Evolutionary conservation across 1,139 yeast genomes (phyloP).

Genomic region (Candida tropicalis): DNA sequence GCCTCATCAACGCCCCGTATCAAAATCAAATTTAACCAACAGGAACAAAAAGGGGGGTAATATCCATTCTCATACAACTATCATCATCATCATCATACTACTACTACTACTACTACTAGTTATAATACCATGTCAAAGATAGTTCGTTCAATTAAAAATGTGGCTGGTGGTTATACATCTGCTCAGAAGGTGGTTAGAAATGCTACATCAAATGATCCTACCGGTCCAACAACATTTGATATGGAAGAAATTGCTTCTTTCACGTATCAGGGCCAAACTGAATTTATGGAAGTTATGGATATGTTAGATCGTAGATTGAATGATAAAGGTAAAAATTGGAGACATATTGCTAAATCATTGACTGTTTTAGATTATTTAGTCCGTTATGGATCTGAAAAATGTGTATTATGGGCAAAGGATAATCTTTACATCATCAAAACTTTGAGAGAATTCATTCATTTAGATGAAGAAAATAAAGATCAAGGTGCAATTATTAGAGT

Average conservation of each 20-base stretch:
- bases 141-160: constrained; percentile 87
- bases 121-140: constrained; percentile 73
- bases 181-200: constrained; percentile 89
- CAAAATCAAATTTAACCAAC: too few species aligned
- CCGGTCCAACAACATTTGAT: constrained; percentile 80
- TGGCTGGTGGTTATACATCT: constrained; percentile 87
- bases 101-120: too few species aligned
- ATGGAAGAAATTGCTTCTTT: constrained; percentile 83
- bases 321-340: constrained; percentile 98
- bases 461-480: constrained; percentile 79
- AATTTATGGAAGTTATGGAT: constrained; percentile 90
- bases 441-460: constrained; percentile 83
- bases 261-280: constrained; percentile 72
- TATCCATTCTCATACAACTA: too few species aligned
- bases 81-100: too few species aligned
- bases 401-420: constrained; percentile 92
- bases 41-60: too few species aligned
- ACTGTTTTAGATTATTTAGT: constrained; percentile 88
- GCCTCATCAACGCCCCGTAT: too few species aligned
- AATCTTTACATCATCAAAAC: constrained; percentile 89
- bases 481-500: constrained; percentile 90
- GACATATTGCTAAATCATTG: constrained; percentile 91
- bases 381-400: constrained; percentile 85
- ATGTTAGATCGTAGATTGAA: constrained; percentile 92
- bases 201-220: constrained; percentile 89